Base-by-base conservation (phyloP, 768 basidiomycete genomes). In the Lentinula raphanica region DNA sequence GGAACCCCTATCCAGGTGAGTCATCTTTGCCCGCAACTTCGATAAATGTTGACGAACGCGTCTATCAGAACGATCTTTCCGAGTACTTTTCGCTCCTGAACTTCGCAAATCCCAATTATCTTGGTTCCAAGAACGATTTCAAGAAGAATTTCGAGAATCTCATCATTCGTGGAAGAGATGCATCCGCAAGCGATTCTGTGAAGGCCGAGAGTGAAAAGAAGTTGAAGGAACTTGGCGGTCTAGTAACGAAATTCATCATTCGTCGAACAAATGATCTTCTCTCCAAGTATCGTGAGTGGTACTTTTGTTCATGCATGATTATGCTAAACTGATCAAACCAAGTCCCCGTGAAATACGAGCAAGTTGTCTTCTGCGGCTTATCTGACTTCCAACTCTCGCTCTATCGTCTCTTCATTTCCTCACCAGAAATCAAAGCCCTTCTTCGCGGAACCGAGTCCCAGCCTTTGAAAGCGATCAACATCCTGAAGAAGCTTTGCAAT, bases 281-380 rank as follows among this genome's bases (percentile, higher is more conserved):
- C 40, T 95, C 94, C 12, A 98, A 98, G 76, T 98, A 98, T 66
- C 72, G 94, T 95, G 60, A 63, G 92, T 83, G 15, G 19, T 39
- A 32, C 11, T 11, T 19, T 15, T 53, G 25, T 9, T 28, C 19
- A 12, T 36, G 17, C 44, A 63, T 58, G 48, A 63, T 28, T 2
- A 56, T 58, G n/a, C n/a, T n/a, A n/a, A 35, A 61, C 44, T 56
- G 9, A 35, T 7, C 32, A 19, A 12, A 23, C 53, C 1, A 65
- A 98, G 96, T 99, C 28, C 97, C 97, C 8, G 93, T 99, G 74
- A 99, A 99, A 71, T 98, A 98, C 74, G 97, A 98, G 69, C 94
- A 98, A 59, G 90, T 98, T 60, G 94, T 98, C 0, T 98, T 97
- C 72, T 98, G 94, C 69, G 80, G 83, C 40, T 80, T 91, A 3